Conservation (phyloP, 139 green algal genomes). For the Zygnema circumcarinatum region DNA sequence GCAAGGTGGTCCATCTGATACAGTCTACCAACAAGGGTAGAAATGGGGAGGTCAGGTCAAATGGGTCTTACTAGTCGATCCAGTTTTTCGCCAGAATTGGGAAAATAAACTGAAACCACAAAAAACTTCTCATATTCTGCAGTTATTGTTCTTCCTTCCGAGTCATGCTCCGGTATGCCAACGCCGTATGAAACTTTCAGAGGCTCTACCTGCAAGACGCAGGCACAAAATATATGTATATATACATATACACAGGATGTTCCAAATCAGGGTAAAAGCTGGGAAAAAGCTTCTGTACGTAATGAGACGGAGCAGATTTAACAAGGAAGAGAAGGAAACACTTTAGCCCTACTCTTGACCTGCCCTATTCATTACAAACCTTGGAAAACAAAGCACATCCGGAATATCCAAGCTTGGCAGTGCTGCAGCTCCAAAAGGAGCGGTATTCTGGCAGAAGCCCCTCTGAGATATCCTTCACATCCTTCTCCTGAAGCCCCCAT, state of each 20-base stretch:
- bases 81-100: conserved; percentile 60
- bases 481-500: conserved; percentile 50
- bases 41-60: too few species aligned
- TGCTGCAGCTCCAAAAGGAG: conserved; percentile 55
- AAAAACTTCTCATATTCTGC: conserved; percentile 55
- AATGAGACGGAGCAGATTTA: too few species aligned
- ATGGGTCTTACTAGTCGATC: conserved; percentile 42
- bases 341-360: too few species aligned
- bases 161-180: conserved; percentile 42
- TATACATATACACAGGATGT: too few species aligned
- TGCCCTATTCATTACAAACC: too few species aligned
- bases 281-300: too few species aligned
- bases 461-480: conserved; percentile 42
- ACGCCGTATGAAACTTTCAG: conserved; percentile 53
- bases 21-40: too few species aligned
- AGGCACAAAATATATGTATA: too few species aligned
- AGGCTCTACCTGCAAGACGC: conserved; percentile 38
- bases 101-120: conserved; percentile 57
- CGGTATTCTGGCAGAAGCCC: conserved; percentile 3
- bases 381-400: conserved; percentile 59
- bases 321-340: too few species aligned
- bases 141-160: conserved; percentile 62
- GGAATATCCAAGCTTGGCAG: conserved; percentile 60
- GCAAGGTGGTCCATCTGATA: too few species aligned
- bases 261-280: too few species aligned